phyloP scores from a whole-genome alignment of 345 rosid species.

The Eucalyptus marginata region DNA sequence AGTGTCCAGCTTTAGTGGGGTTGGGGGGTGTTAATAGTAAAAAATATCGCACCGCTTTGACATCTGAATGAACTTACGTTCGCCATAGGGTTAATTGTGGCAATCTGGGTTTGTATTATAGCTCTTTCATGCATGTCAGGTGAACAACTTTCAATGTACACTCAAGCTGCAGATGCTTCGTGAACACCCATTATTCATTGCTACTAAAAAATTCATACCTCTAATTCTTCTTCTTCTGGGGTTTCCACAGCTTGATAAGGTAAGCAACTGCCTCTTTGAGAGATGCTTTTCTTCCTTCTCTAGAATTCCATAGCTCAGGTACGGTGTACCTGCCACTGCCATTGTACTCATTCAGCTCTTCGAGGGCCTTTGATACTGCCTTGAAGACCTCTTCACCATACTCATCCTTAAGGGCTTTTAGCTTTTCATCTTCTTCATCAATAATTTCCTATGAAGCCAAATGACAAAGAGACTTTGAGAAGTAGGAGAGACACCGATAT shows the following conservation, averaged over 20 bases:
- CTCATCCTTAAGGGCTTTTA: conserved; percentile 21
- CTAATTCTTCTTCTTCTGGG: conserved; percentile 2
- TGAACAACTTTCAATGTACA: neutral
- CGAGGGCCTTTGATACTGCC: conserved; percentile 17
- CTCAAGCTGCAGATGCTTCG: neutral
- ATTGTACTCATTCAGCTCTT: conserved; percentile 27
- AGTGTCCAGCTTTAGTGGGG: neutral
- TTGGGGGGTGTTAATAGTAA: neutral
- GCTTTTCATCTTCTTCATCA: conserved; percentile 22
- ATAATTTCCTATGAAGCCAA: conserved; percentile 12
- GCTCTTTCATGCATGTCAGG: neutral
- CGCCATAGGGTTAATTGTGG: neutral
- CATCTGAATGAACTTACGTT: neutral
- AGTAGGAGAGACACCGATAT: neutral
- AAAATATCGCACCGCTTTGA: neutral
- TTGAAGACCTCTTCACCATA: conserved; percentile 12
- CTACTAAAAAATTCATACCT: neutral
- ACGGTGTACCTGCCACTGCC: conserved; percentile 32
- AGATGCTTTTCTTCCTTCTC: conserved; percentile 20
- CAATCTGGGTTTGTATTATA: neutral
- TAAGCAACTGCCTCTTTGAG: conserved; percentile 17
- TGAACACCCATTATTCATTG: neutral
- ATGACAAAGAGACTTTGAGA: neutral
- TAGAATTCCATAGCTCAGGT: conserved; percentile 26
- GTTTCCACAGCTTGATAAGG: conserved; percentile 15